phyloP scores from a whole-genome alignment of 495 filamentous ascomycete genomes.

The Pseudevernia furfuracea region DNA sequence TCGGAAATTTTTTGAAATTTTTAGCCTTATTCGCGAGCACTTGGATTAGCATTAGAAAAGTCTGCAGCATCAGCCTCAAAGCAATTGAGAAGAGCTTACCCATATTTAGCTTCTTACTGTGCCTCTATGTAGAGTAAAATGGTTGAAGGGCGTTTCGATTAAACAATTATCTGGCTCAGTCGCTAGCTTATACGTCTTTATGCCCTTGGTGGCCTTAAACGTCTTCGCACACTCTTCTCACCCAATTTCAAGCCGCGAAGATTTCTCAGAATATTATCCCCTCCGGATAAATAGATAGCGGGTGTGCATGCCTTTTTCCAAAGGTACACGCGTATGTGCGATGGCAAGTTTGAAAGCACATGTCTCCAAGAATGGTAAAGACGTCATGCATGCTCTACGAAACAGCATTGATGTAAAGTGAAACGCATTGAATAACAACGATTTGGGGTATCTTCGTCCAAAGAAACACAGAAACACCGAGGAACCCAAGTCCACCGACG shows the following conservation, averaged over 20 bases:
- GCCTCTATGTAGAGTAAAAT: no score
- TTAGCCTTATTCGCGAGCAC: no score
- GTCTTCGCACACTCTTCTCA: not conserved
- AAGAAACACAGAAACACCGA: not conserved
- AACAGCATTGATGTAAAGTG: not conserved
- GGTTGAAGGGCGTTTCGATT: no score
- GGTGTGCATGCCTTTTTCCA: not conserved
- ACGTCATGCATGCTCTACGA: not conserved
- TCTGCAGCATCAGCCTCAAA: not conserved
- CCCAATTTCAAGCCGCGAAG: no score
- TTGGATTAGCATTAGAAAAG: not conserved
- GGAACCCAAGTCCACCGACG: not conserved
- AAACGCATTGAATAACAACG: not conserved
- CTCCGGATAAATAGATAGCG: not conserved
- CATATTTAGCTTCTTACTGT: not conserved
- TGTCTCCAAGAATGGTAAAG: not conserved
- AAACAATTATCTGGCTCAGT: not conserved
- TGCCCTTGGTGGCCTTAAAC: not conserved
- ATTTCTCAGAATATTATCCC: no score
- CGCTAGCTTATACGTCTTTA: no score
- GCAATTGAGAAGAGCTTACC: not conserved
- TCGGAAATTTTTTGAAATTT: not conserved
- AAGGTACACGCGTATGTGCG: not conserved
- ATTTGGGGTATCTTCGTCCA: conserved; percentile 5
- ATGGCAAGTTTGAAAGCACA: not conserved